Percentiles rank a stretch among this genome's conserved stretches.
Conservation (phyloP, 1,139 yeast genomes). For the Kurtzmaniella quercitrusa region DNA sequence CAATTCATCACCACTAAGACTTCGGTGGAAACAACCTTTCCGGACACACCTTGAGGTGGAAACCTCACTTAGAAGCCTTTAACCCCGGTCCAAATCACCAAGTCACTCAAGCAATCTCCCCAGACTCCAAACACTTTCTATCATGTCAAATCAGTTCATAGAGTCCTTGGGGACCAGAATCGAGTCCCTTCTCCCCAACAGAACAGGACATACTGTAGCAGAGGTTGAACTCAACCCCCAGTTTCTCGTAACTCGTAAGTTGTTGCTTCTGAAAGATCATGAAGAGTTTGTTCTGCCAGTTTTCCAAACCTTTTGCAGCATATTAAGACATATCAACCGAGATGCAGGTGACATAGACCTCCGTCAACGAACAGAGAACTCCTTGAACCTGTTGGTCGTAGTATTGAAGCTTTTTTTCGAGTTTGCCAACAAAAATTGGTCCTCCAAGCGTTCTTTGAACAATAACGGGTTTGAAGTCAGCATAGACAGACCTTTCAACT, state of each 20-base stretch:
- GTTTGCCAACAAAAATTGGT: conserved; percentile 29
- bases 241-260: conserved; percentile 27
- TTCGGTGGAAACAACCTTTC: too few species aligned
- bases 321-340: conserved; percentile 24
- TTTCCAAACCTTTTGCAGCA: conserved; percentile 19
- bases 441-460: conserved; percentile 10
- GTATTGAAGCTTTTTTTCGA: conserved; percentile 29
- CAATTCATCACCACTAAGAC: too few species aligned
- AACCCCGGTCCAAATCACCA: too few species aligned
- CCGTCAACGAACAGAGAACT: conserved; percentile 29
- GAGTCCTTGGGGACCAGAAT: conserved; percentile 23
- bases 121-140: too few species aligned
- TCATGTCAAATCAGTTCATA: conserved; percentile 15
- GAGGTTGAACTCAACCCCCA: conserved; percentile 44
- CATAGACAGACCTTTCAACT: conserved; percentile 7
- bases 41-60: too few species aligned
- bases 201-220: conserved; percentile 37
- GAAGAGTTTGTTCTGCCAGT: conserved; percentile 18
- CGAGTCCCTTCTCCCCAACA: conserved; percentile 33
- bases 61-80: too few species aligned
- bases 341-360: conserved; percentile 25
- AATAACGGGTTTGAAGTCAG: conserved; percentile 1
- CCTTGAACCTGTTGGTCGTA: conserved; percentile 30
- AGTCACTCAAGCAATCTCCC: too few species aligned
- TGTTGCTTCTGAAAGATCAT: conserved; percentile 22